A percentile compares a stretch with the other conserved stretches of the same genome.
Conservation (phyloP, 352 stramenopile genomes). For the Phytopythium helicoides region DNA sequence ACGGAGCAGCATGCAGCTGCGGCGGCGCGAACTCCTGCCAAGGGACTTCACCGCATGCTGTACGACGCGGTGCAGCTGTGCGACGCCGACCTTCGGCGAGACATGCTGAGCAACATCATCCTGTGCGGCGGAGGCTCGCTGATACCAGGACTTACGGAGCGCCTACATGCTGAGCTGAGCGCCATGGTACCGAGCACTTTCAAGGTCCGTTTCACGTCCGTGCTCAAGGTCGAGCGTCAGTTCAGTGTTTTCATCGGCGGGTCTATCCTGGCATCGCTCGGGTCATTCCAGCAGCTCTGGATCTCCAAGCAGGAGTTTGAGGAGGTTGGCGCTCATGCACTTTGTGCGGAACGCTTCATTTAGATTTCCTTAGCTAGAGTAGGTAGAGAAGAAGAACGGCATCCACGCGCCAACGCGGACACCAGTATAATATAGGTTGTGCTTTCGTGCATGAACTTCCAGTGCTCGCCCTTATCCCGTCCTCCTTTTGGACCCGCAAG, state of each 20-base stretch:
- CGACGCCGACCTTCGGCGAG: constrained; percentile 76
- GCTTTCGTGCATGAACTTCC: too few species aligned
- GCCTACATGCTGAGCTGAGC: constrained; percentile 76
- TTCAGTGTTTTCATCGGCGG: constrained; percentile 89
- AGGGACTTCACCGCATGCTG: constrained; percentile 74
- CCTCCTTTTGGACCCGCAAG: too few species aligned
- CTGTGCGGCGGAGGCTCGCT: constrained; percentile 81
- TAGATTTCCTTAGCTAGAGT: constrained; percentile 9
- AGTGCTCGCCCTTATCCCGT: too few species aligned
- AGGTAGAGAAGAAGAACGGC: too few species aligned
- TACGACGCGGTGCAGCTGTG: constrained; percentile 84
- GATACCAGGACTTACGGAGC: constrained; percentile 71
- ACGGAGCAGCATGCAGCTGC: constrained; percentile 46
- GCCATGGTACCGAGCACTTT: constrained; percentile 78
- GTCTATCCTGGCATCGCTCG: constrained; percentile 83
- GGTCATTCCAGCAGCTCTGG: constrained; percentile 89
- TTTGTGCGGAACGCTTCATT: constrained; percentile 71
- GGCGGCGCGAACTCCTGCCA: constrained; percentile 45
- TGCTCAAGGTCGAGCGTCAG: constrained; percentile 81
- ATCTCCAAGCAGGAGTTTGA: constrained; percentile 86
- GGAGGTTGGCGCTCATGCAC: constrained; percentile 60
- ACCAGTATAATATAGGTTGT: too few species aligned
- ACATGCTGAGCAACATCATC: constrained; percentile 88
- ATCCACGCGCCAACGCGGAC: too few species aligned
- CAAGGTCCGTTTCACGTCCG: constrained; percentile 84